Evolutionary conservation across 2,329 filamentous ascomycete species (phyloP), one percentile per base, ranked within the genome.

Genomic region (Didymella keratinophila): DNA sequence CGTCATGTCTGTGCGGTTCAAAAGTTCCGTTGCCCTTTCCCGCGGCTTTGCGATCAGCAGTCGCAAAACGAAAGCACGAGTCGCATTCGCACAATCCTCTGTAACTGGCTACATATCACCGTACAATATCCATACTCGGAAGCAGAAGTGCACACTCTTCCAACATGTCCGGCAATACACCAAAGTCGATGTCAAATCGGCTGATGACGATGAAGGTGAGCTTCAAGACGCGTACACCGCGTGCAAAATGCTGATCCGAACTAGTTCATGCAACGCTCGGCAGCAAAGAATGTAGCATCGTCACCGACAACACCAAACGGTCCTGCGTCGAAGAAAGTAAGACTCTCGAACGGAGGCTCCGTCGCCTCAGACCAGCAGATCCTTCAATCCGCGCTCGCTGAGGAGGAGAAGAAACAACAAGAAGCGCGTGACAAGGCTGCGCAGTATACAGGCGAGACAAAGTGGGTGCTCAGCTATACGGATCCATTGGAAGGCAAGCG

Each of bases 181-280:
- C 73, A 25, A 90, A 89, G 77, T 84, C 83, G 44, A 93, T 96
- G 87, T 97, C 93, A 63, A 93, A 90, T 58, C 88, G 93, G 66
- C 88, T 97, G 46, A 83, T 96, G 72, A 93, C 91, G 36, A 97
- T 97, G 93, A 96, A 96, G 78, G 85, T 83, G 72, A 34, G 56
- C 39, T 47, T 18, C 23, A 9, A 28, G 16, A 34, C 34, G 14
- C 45, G 14, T 14, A 30, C 42, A 54, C 7, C n/a, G 25, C 27
- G 50, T 45, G 43, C 43, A 46, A 43, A 56, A 50, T 39, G 50
- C 62, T 67, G 36, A 70, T 32, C 52, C 2, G 30, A 28, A 21
- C 56, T 68, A 87, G 81, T 97, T 97, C 75, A 97, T 97, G 93
- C 93, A 96, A 82, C 87, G 93, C 70, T 90, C 91, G 62, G 89